These are phyloP conservation scores for Bremia lactucae DNA, from an alignment of 352 stramenopile genomes.

Conservation along the genomic window DNA sequence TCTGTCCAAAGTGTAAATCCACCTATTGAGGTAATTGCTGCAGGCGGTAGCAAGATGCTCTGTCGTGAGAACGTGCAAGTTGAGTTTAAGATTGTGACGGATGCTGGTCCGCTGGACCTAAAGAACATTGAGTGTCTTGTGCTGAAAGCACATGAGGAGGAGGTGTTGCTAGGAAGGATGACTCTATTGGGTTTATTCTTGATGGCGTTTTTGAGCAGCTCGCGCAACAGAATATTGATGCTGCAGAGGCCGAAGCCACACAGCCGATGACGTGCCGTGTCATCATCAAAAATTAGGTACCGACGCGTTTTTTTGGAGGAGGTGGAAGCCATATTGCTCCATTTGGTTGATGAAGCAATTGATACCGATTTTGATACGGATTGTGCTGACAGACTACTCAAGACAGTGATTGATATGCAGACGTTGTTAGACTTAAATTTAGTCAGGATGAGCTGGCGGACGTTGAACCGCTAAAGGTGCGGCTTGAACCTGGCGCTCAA, in stretches of 20 bases:
- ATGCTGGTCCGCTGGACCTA: not conserved
- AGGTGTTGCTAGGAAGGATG: not conserved
- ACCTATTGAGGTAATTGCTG: not conserved
- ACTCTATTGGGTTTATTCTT: slow-evolving; percentile 5
- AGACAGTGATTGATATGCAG: not conserved
- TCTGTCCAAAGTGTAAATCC: not conserved
- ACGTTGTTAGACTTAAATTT: slow-evolving; percentile 1
- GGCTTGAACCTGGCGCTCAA: not conserved
- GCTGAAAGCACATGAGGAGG: slow-evolving; percentile 2
- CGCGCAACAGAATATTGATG: slow-evolving; percentile 1
- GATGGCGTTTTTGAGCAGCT: slow-evolving; percentile 5
- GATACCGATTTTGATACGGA: not conserved
- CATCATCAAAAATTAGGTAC: too few species aligned
- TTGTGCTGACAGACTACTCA: not conserved
- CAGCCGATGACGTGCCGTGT: slow-evolving; percentile 4
- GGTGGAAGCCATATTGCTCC: not conserved
- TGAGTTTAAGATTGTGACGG: slow-evolving; percentile 5
- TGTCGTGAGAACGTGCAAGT: slow-evolving; percentile 1
- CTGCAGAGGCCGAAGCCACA: slow-evolving; percentile 1
- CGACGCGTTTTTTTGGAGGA: not conserved
- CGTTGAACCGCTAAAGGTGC: slow-evolving; percentile 2
- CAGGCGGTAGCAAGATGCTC: slow-evolving; percentile 1
- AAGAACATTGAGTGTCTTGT: slow-evolving; percentile 7
- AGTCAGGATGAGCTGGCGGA: slow-evolving; percentile 1
- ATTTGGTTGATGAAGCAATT: slow-evolving; percentile 2